Evolutionary conservation across 1,139 yeast genomes (phyloP).

Genomic region (Geotrichum klebahnii): DNA sequence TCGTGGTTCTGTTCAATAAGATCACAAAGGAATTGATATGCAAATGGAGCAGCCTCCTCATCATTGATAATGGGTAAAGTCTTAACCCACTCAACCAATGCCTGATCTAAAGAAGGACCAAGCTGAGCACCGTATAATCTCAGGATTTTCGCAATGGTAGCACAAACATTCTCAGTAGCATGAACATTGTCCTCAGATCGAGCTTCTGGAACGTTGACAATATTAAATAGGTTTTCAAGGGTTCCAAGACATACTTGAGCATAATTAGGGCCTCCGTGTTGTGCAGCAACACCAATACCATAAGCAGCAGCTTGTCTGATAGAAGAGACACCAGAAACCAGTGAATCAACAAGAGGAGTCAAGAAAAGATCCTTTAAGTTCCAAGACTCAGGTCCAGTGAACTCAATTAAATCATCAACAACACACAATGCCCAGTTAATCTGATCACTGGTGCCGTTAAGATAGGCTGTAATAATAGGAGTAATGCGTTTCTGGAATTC

Average conservation of each 20-base stretch:
- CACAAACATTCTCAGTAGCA: conserved; percentile 83
- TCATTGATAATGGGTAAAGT: conserved; percentile 80
- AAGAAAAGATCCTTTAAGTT: conserved; percentile 63
- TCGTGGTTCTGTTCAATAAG: conserved; percentile 69
- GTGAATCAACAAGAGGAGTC: conserved; percentile 57
- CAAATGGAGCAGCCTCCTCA: conserved; percentile 85
- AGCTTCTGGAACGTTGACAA: conserved; percentile 79
- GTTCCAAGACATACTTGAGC: conserved; percentile 63
- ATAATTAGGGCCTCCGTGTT: conserved; percentile 63
- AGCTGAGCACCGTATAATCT: conserved; percentile 47
- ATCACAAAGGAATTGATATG: conserved; percentile 71
- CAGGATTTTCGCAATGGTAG: conserved; percentile 75
- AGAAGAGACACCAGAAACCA: conserved; percentile 58
- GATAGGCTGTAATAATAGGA: conserved; percentile 35
- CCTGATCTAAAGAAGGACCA: conserved; percentile 50
- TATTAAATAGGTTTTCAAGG: conserved; percentile 67
- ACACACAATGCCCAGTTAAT: conserved; percentile 77
- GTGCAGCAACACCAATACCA: conserved; percentile 83
- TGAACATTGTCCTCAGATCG: conserved; percentile 75
- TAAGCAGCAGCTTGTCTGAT: conserved; percentile 86
- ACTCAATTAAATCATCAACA: conserved; percentile 75
- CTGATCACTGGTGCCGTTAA: conserved; percentile 60
- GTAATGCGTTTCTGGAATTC: conserved; percentile 50
- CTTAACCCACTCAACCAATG: conserved; percentile 72
- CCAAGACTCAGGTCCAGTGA: conserved; percentile 64